phyloP scores from a whole-genome alignment of 1,139 yeast species.

The Candida labiduridarum region DNA sequence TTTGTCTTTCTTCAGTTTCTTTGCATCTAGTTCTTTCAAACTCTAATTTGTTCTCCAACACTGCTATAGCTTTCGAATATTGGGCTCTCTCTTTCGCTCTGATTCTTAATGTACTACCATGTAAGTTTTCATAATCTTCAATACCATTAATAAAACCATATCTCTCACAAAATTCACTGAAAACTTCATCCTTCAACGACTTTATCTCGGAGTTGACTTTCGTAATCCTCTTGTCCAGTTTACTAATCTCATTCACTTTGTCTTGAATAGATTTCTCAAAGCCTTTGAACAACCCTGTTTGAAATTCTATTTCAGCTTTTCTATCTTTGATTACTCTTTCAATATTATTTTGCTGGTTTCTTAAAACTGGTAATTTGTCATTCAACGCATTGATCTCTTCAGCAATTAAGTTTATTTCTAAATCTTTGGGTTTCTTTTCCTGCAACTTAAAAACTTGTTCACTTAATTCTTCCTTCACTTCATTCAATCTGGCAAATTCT shows the following conservation, averaged over 20 bases:
- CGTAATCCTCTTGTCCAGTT: conserved; percentile 32
- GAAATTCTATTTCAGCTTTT: conserved; percentile 57
- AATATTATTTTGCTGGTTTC: conserved; percentile 50
- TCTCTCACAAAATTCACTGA: conserved; percentile 54
- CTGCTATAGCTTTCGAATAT: conserved; percentile 60
- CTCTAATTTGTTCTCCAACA: conserved; percentile 58
- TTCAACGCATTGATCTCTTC: conserved; percentile 61
- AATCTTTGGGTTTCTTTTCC: conserved; percentile 53
- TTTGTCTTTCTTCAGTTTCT: conserved; percentile 51
- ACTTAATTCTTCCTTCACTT: conserved; percentile 61
- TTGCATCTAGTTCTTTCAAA: conserved; percentile 63
- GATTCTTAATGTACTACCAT: conserved; percentile 62
- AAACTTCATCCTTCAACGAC: conserved; percentile 47
- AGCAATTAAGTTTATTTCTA: conserved; percentile 57
- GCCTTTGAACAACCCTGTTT: conserved; percentile 26
- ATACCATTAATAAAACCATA: conserved; percentile 56
- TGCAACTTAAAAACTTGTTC: conserved; percentile 55
- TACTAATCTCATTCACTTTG: conserved; percentile 26
- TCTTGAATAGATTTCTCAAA: conserved; percentile 22
- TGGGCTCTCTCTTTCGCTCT: conserved; percentile 67
- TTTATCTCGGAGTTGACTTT: conserved; percentile 31
- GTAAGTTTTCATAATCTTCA: conserved; percentile 66
- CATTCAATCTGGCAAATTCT: conserved; percentile 60
- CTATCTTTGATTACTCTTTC: conserved; percentile 58
- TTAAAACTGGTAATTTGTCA: conserved; percentile 52